Percentiles rank a stretch among this genome's conserved stretches.
phyloP scores from a whole-genome alignment of 208 protist genomes.

The Trypanosoma boissoni region DNA sequence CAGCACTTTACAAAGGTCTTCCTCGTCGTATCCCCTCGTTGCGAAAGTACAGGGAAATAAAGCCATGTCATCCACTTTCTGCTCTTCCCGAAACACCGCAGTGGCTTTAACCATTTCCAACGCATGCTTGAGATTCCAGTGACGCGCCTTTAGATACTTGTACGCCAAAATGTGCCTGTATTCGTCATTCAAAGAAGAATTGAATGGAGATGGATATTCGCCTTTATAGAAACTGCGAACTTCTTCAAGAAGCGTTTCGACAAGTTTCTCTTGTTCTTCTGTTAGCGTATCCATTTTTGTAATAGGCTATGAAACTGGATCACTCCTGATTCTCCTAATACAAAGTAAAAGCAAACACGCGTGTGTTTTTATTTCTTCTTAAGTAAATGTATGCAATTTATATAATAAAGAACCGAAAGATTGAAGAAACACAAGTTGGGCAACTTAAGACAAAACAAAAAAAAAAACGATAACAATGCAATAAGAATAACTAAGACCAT shows the following conservation, averaged over 20 bases:
- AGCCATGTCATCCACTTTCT: constrained; percentile 34
- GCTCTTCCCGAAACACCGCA: constrained; percentile 29
- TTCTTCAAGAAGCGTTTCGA: too few species aligned
- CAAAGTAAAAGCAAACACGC: too few species aligned
- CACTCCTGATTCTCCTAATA: too few species aligned
- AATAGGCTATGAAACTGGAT: too few species aligned
- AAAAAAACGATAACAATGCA: constrained; percentile 16
- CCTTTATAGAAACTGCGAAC: too few species aligned
- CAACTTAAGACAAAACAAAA: constrained; percentile 40
- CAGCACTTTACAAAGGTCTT: constrained; percentile 31
- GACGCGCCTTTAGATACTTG: constrained; percentile 44
- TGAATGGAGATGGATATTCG: constrained; percentile 17
- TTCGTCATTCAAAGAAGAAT: constrained; percentile 39
- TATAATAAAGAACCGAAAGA: constrained; percentile 28
- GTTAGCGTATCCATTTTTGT: too few species aligned
- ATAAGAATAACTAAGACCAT: neutral
- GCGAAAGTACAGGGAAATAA: constrained; percentile 68
- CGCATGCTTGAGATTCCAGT: constrained; percentile 62
- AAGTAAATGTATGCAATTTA: constrained; percentile 29
- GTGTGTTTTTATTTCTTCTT: too few species aligned
- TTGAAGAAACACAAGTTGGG: constrained; percentile 51
- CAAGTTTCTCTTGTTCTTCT: too few species aligned
- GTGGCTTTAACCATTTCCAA: constrained; percentile 47
- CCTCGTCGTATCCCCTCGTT: constrained; percentile 43
- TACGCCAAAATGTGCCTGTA: constrained; percentile 45